Conservation (phyloP, 768 basidiomycete genomes). For the Cystofilobasidium ferigula region DNA sequence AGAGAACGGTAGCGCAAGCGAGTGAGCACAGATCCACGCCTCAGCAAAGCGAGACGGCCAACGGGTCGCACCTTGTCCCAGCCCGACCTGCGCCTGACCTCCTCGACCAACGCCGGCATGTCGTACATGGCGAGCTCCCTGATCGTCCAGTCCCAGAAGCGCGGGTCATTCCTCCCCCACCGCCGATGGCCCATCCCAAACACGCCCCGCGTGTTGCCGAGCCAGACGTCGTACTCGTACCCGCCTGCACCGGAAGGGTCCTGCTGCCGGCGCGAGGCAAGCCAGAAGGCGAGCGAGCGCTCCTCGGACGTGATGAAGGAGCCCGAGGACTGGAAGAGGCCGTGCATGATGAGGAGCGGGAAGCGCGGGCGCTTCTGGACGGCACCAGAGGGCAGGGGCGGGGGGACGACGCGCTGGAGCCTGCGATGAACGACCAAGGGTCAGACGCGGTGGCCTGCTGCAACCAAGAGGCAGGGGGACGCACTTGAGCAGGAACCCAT, state of each 20-base stretch:
- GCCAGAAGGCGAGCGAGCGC: slow-evolving; percentile 46
- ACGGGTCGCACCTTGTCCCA: slow-evolving; percentile 43
- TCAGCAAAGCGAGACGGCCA: too few species aligned
- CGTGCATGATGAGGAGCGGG: slow-evolving; percentile 45
- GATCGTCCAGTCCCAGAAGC: slow-evolving; percentile 49
- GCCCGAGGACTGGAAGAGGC: slow-evolving; percentile 45
- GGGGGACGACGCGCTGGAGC: slow-evolving; percentile 22
- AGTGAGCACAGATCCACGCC: too few species aligned
- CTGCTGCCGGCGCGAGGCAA: slow-evolving; percentile 35
- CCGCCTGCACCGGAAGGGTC: not conserved
- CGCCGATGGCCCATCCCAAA: slow-evolving; percentile 46
- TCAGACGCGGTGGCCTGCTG: not conserved
- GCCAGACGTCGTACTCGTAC: slow-evolving; percentile 40
- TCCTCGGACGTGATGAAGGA: slow-evolving; percentile 47
- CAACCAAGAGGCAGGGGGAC: not conserved
- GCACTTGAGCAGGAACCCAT: slow-evolving; percentile 41
- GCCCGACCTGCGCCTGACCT: slow-evolving; percentile 42
- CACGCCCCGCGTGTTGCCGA: slow-evolving; percentile 43
- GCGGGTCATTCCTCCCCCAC: slow-evolving; percentile 41
- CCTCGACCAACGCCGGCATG: slow-evolving; percentile 44
- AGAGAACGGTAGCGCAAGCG: too few species aligned
- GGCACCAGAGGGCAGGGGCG: not conserved
- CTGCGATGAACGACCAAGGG: not conserved
- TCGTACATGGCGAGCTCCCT: slow-evolving; percentile 46
- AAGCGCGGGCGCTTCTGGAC: slow-evolving; percentile 27